Evolutionary conservation across 2,329 filamentous ascomycete species (phyloP).

Genomic region (Penicillium hesseltinei): DNA sequence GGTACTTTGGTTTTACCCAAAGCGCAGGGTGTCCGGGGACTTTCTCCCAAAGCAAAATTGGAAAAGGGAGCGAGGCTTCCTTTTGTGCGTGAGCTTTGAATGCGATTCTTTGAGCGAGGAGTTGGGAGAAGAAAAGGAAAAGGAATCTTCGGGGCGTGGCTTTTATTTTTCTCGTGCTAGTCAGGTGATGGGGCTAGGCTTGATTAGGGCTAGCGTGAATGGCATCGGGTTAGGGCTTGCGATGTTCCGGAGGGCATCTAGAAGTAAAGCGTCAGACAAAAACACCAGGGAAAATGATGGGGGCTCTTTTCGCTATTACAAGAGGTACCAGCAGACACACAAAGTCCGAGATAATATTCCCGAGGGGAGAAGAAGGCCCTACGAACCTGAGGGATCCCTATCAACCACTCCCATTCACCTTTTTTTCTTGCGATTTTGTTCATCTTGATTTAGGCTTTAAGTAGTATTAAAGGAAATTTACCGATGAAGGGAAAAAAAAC

Average conservation of each 20-base stretch:
- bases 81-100: conserved; percentile 97
- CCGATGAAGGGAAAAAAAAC: neutral
- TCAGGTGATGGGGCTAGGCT: conserved; percentile 26
- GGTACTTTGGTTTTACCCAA: conserved; percentile 25
- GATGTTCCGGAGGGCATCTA: neutral
- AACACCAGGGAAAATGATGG: neutral
- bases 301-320: neutral
- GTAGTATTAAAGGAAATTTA: neutral
- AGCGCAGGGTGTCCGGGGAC: conserved; percentile 88
- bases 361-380: neutral
- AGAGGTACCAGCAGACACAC: neutral
- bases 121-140: conserved; percentile 51
- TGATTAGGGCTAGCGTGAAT: conserved; percentile 8
- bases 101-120: conserved; percentile 99
- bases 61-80: conserved; percentile 34
- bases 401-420: neutral
- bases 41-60: conserved; percentile 94
- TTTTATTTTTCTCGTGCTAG: conserved; percentile 23
- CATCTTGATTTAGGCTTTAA: neutral
- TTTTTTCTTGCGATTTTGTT: neutral
- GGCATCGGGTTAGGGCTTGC: neutral
- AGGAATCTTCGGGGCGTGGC: conserved; percentile 16
- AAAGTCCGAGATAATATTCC: neutral
- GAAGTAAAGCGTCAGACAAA: neutral
- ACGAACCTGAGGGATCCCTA: neutral